phyloP scores from a whole-genome alignment of 2,329 filamentous ascomycete genomes.

The Stylonectria norvegica region DNA sequence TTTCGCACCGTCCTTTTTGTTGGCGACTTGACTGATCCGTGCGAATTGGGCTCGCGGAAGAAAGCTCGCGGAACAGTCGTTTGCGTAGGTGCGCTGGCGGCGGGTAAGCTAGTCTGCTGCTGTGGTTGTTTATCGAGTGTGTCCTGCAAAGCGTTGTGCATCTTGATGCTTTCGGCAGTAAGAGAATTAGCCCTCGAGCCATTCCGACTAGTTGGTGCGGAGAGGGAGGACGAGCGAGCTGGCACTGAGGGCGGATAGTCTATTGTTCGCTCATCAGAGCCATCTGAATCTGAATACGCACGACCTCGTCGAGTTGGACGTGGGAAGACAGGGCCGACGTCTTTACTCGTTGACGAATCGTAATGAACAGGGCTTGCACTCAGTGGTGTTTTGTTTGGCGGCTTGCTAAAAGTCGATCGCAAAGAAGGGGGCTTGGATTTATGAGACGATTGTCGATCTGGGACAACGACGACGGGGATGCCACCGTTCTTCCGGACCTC shows the following conservation, averaged over 20 bases:
- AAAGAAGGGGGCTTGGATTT: conserved; percentile 55
- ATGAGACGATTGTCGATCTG: conserved; percentile 53
- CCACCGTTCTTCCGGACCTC: conserved; percentile 58
- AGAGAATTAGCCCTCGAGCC: conserved; percentile 52
- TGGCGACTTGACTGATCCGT: too few relatives aligned
- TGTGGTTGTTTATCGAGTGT: conserved; percentile 20
- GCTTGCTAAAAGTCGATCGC: conserved; percentile 58
- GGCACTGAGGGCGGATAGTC: conserved; percentile 59
- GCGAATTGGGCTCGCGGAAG: conserved; percentile 31
- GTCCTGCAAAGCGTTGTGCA: conserved; percentile 45
- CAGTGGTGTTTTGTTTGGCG: conserved; percentile 50
- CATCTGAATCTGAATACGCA: conserved; percentile 46
- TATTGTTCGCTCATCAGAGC: conserved; percentile 53
- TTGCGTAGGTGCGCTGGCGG: conserved; percentile 16
- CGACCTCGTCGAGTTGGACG: conserved; percentile 39
- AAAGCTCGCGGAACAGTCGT: conserved; percentile 2
- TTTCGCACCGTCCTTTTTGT: too few relatives aligned
- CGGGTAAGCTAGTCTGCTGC: conserved; percentile 9
- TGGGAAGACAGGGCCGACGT: conserved; percentile 40
- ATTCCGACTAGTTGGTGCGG: conserved; percentile 60
- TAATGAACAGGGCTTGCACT: conserved; percentile 50
- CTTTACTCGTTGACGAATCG: conserved; percentile 31
- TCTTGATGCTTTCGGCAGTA: conserved; percentile 55
- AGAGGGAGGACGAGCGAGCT: conserved; percentile 56
- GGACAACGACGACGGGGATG: conserved; percentile 61